Evolutionary conservation across 805 yeast genomes (phyloP).

Genomic region (Kluyveromyces starmeri): DNA sequence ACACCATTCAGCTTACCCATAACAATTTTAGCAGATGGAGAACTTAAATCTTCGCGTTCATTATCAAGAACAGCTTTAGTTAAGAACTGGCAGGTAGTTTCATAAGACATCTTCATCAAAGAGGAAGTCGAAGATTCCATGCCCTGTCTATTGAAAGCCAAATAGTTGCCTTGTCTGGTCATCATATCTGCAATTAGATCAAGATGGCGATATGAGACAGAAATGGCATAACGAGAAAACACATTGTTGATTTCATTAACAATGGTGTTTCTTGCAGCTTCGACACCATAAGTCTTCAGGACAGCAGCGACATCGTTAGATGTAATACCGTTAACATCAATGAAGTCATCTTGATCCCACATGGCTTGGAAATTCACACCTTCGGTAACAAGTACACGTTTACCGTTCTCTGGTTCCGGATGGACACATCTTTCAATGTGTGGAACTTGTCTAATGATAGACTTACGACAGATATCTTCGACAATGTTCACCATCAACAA

Average conservation of each 20-base stretch:
- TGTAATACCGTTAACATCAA: conserved; percentile 79
- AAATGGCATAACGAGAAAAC: conserved; percentile 91
- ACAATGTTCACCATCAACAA: conserved; percentile 94
- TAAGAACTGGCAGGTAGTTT: conserved; percentile 94
- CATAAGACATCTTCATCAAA: conserved; percentile 97
- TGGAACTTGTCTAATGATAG: conserved; percentile 89
- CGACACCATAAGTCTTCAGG: conserved; percentile 89
- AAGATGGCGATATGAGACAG: conserved; percentile 87
- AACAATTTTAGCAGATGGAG: conserved; percentile 91
- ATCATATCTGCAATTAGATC: conserved; percentile 97
- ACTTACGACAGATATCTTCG: conserved; percentile 81
- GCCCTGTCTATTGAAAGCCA: conserved; percentile 98
- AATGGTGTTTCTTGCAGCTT: conserved; percentile 96
- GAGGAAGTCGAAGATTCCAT: conserved; percentile 93
- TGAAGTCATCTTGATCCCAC: conserved; percentile 96
- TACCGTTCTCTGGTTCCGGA: conserved; percentile 62
- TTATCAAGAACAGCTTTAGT: conserved; percentile 94
- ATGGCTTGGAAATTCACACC: conserved; percentile 96
- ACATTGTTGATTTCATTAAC: conserved; percentile 93
- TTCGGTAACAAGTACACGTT: conserved; percentile 81
- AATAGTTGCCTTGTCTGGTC: conserved; percentile 96
- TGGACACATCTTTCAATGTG: conserved; percentile 88
- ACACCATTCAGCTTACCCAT: conserved; percentile 83
- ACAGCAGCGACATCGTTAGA: conserved; percentile 93
- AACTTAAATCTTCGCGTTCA: conserved; percentile 76